Percentiles rank a stretch among this genome's conserved stretches.
These are phyloP conservation scores for Cladophialophora immunda DNA, from an alignment of 2,329 filamentous ascomycete genomes.

Conservation along the genomic window DNA sequence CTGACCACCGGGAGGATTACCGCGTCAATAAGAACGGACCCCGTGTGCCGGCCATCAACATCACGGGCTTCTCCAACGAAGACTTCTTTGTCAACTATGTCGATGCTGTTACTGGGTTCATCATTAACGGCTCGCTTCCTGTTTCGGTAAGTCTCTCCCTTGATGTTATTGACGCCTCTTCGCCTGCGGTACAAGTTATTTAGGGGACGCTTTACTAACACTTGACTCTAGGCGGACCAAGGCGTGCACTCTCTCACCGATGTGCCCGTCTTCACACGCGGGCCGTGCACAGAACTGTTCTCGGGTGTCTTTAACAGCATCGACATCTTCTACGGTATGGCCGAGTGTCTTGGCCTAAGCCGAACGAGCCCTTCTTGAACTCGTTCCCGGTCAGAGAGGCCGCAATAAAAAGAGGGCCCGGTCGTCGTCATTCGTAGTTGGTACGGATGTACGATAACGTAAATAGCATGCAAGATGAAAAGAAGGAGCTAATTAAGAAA, in stretches of 20 bases:
- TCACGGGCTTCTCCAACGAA: constrained; percentile 57
- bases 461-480: background rate
- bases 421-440: background rate
- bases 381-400: background rate
- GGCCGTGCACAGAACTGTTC: constrained; percentile 80
- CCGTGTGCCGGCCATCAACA: constrained; percentile 67
- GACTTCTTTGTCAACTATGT: constrained; percentile 74
- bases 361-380: constrained; percentile 27
- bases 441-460: background rate
- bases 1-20: constrained; percentile 81
- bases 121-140: constrained; percentile 79
- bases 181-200: background rate
- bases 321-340: constrained; percentile 47
- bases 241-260: constrained; percentile 82
- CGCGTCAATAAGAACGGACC: constrained; percentile 72
- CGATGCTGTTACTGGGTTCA: constrained; percentile 72
- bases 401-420: background rate
- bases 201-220: background rate
- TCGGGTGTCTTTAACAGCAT: constrained; percentile 57
- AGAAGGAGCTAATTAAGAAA: background rate
- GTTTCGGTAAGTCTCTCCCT: constrained; percentile 48
- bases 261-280: constrained; percentile 79
- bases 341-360: constrained; percentile 49
- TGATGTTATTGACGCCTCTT: too few relatives aligned
- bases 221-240: constrained; percentile 58